Base-by-base conservation (phyloP, 169 alveolate genomes). In the Plasmodium coatneyi region DNA sequence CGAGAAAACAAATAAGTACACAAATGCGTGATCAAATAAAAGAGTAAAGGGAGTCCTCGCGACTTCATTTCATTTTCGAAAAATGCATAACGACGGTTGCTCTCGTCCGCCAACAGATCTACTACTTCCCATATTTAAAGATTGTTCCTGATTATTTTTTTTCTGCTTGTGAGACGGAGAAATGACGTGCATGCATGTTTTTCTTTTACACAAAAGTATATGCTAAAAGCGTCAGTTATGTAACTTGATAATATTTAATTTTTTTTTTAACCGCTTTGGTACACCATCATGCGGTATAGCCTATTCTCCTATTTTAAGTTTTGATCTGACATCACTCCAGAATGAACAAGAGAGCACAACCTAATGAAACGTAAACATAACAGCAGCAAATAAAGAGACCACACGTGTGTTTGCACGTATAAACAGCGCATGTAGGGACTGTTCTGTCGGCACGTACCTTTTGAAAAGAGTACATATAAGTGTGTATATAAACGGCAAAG, bases 331-430 rank as follows among this genome's bases (percentile, higher is more conserved):
- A 66, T 25, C 34, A 25, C 76, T 28, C n/a, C 34, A 66, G 76
- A 66, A 66, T 66, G 36, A n/a, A 66, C 36, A 66, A n/a, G 39
- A 66, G 60, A 66, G 76, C 30, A 66, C 76, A 25, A 22, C 60
- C 9, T 49, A 12, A 49, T 12, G 60, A 49, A 66, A 22, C 76
- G 76, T n/a, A 66, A 66, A 66, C 12, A 28, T 66, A 66, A 32
- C 34, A 74, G 16, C 32, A 74, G 36, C 30, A 30, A 28, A 46
- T 12, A n/a, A 80, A n/a, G 39, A 46, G 72, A n/a, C 32, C 30
- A 80, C 16, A 9, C 41, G 56, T 41, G 56, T 80, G 66, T 34
- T 36, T 80, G 71, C 56, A 80, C 66, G 84, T 34, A 46, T 70
- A 41, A 19, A 34, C 32, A 25, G n/a, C 7, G 22, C 34, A 39